Percentiles rank a stretch among this genome's conserved stretches.
Evolutionary conservation across 2,329 filamentous ascomycete species (phyloP).

Genomic region (Dendryphion nanum): DNA sequence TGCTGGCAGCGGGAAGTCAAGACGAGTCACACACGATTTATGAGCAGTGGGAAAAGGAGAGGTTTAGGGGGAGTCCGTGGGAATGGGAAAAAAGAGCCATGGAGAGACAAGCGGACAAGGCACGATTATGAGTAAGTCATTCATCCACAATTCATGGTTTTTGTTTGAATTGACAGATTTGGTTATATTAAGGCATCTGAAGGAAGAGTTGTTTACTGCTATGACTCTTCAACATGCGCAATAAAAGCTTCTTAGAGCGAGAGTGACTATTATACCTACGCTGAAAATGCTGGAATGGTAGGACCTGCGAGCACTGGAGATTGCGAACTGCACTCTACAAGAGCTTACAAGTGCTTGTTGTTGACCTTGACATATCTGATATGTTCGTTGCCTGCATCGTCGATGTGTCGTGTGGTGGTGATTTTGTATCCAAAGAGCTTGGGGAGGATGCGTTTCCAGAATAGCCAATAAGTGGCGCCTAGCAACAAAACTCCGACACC

Average conservation of each 20-base stretch:
- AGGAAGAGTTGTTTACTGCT: too few species aligned
- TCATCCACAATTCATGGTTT: too few species aligned
- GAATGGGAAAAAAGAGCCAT: conserved; percentile 35
- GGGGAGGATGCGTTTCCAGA: conserved; percentile 19
- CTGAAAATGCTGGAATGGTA: too few species aligned
- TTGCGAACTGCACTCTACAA: too few species aligned
- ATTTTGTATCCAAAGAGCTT: conserved; percentile 32
- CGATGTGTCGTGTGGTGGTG: conserved; percentile 26
- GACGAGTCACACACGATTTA: conserved; percentile 27
- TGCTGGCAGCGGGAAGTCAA: conserved; percentile 20
- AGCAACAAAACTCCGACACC: conserved; percentile 41
- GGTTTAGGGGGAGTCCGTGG: conserved; percentile 37
- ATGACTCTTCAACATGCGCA: too few species aligned
- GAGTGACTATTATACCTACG: too few species aligned
- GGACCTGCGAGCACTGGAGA: too few species aligned
- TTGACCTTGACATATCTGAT: conserved; percentile 31
- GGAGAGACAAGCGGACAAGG: conserved; percentile 3
- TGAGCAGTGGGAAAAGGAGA: conserved; percentile 28
- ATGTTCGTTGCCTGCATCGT: conserved; percentile 27
- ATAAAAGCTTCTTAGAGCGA: too few species aligned
- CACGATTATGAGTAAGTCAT: conserved; percentile 4
- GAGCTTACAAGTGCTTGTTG: too few species aligned
- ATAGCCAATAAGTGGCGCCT: conserved; percentile 38
- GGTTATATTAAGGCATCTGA: too few species aligned
- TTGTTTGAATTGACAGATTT: too few species aligned